Evolutionary conservation across 2,329 filamentous ascomycete genomes (phyloP).

Genomic region (Epichloe coenophiala): DNA sequence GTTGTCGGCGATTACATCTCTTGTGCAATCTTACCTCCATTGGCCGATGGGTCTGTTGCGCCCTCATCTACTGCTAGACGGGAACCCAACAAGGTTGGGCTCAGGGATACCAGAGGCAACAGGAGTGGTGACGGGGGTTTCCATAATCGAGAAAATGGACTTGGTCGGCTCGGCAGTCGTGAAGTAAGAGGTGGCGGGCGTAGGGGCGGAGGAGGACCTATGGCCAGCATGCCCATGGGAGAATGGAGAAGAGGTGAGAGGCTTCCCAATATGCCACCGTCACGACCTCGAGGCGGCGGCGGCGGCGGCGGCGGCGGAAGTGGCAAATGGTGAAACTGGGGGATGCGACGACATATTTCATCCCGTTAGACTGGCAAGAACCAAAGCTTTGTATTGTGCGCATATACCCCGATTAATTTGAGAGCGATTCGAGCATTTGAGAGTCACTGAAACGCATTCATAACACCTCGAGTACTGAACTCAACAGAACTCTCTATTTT

Average conservation of each 20-base stretch:
- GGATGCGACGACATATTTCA: neutral
- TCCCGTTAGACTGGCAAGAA: neutral
- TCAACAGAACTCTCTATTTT: slow-evolving; percentile 14
- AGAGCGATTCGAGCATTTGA: neutral
- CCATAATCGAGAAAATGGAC: slow-evolving; percentile 14
- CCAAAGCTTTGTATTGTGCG: neutral
- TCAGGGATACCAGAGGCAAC: slow-evolving; percentile 9
- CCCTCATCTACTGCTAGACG: slow-evolving; percentile 33
- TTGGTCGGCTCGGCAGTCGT: slow-evolving; percentile 21
- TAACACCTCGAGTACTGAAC: neutral
- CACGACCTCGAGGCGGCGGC: slow-evolving; percentile 13
- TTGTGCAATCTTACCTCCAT: slow-evolving; percentile 65
- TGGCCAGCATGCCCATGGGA: slow-evolving; percentile 31
- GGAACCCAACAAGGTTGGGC: slow-evolving; percentile 9
- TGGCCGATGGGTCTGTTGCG: slow-evolving; percentile 60
- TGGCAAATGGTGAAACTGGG: slow-evolving; percentile 14
- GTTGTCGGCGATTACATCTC: slow-evolving; percentile 82
- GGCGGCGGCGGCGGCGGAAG: slow-evolving; percentile 7
- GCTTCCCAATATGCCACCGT: slow-evolving; percentile 36
- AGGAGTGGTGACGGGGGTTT: slow-evolving; percentile 15
- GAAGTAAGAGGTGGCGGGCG: slow-evolving; percentile 24
- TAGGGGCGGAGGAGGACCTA: slow-evolving; percentile 25
- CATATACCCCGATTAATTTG: slow-evolving; percentile 14
- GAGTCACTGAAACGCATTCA: neutral
- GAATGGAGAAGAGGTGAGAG: slow-evolving; percentile 57